Evolutionary conservation across 805 yeast genomes (phyloP).

Genomic region (Ogataea zsoltii): DNA sequence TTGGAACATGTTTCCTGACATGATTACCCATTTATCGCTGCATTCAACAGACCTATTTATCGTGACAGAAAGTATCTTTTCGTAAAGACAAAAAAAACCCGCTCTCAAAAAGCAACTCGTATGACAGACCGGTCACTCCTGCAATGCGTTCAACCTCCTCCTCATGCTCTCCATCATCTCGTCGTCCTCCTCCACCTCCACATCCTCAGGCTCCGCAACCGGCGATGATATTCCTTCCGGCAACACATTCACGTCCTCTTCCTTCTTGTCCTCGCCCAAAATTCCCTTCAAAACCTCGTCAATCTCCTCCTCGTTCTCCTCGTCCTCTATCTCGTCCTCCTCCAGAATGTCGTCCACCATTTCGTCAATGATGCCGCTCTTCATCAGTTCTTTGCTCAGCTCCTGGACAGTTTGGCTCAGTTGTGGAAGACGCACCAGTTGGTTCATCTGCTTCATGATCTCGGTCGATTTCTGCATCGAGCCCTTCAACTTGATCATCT

Average conservation of each 20-base stretch:
- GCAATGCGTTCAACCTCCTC: conserved; percentile 82
- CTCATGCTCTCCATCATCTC: conserved; percentile 83
- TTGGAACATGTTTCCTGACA: no score
- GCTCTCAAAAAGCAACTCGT: no score
- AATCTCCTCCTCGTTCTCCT: conserved; percentile 62
- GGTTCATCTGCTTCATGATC: conserved; percentile 87
- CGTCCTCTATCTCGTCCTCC: conserved; percentile 58
- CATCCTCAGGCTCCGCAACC: conserved; percentile 21
- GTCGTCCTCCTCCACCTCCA: conserved; percentile 62
- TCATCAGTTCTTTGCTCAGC: conserved; percentile 81
- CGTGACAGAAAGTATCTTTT: no score
- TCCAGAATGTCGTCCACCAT: conserved; percentile 94
- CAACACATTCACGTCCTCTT: conserved; percentile 11
- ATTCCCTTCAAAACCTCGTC: conserved; percentile 56
- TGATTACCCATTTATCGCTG: no score
- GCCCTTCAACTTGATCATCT: conserved; percentile 77
- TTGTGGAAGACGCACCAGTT: conserved; percentile 75
- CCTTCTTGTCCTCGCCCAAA: conserved; percentile 40
- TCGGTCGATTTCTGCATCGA: conserved; percentile 76
- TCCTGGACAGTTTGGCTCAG: conserved; percentile 81
- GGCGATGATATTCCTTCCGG: conserved; percentile 22
- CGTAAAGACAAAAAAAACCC: no score
- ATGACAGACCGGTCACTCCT: conserved; percentile 39
- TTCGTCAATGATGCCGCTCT: conserved; percentile 84
- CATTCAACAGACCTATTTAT: no score